Evolutionary conservation across 228 moss, liverwort and hornwort genomes (phyloP).

Genomic region (Sphagnum fallax): DNA sequence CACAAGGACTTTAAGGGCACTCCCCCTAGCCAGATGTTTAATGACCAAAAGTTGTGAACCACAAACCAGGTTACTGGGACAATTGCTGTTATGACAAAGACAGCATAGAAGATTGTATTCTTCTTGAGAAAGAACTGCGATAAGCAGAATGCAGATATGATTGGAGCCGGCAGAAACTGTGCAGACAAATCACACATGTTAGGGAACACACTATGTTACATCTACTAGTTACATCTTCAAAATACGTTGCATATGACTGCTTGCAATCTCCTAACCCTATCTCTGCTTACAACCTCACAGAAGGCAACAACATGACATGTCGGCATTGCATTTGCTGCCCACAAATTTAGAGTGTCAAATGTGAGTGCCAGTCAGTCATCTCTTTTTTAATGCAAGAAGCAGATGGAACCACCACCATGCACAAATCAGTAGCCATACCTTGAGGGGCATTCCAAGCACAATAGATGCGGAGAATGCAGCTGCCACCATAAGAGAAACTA

Average conservation of each 20-base stretch:
- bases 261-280: not conserved
- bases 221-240: too few species aligned
- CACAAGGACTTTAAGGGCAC: constrained; percentile 69
- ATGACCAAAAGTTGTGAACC: constrained; percentile 80
- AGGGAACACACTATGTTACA: not conserved
- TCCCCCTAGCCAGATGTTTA: constrained; percentile 96
- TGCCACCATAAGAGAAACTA: constrained; percentile 55
- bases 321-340: too few species aligned
- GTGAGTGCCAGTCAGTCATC: too few species aligned
- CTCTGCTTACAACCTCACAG: too few species aligned
- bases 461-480: constrained; percentile 81
- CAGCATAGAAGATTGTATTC: constrained; percentile 52
- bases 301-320: too few species aligned
- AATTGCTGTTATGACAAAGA: constrained; percentile 55
- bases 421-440: constrained; percentile 32
- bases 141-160: constrained; percentile 67
- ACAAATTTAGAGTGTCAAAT: too few species aligned
- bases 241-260: not conserved
- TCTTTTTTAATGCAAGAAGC: too few species aligned
- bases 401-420: too few species aligned
- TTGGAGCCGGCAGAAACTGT: constrained; percentile 90
- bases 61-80: constrained; percentile 85
- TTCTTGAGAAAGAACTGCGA: constrained; percentile 74
- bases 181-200: constrained; percentile 9
- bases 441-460: constrained; percentile 84